Base-by-base conservation (phyloP, 148 eudicot species). In the Rhododendron molle region DNA sequence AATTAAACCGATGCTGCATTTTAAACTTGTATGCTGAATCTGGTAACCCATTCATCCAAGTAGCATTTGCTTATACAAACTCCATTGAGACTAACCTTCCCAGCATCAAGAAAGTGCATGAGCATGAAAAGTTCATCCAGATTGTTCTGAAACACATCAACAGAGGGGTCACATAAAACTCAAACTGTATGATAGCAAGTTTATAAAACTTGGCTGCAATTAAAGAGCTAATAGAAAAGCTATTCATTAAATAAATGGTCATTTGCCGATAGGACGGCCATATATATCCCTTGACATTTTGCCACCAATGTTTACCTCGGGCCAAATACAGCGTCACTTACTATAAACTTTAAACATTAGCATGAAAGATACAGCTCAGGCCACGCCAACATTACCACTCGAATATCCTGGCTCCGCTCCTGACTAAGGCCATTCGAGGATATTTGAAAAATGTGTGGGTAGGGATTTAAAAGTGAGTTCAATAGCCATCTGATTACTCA, bases 71-170 rank as follows among this genome's bases (percentile, higher is more conserved):
- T 76, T 58, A 76, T 78, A 38, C 1, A 80, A 83, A 76, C 58
- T 80, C 74, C 50, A 76, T 43, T 67, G 21, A 84, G 56, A 92
- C 96, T 85, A 50, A 97, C 99, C 99, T 97, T 97, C 34, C 99
- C 99, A 88, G 99, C 96, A 90, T 97, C 99, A 92, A 97, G 98
- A 86, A 97, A 97, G 90, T 97, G 99, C 99, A 97, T 97, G 87
- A 97, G 96, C 99, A 97, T 97, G 91, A 97, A 97, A 83, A 97
- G 98, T 90, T 97, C 99, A 87, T 97, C 98, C 89, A 97, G 90
- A 92, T 97, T 97, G 92, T 97, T 97, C 99, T 97, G 98, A 74
- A 91, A 86, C 69, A 73, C 34, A 76, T 72, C 81, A 85, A 43
- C 54, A 23, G 38, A 81, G 21, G 8, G 21, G 69, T 38, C 36